Conservation (phyloP, 345 rosid genomes). For the Syzygium jambos region DNA sequence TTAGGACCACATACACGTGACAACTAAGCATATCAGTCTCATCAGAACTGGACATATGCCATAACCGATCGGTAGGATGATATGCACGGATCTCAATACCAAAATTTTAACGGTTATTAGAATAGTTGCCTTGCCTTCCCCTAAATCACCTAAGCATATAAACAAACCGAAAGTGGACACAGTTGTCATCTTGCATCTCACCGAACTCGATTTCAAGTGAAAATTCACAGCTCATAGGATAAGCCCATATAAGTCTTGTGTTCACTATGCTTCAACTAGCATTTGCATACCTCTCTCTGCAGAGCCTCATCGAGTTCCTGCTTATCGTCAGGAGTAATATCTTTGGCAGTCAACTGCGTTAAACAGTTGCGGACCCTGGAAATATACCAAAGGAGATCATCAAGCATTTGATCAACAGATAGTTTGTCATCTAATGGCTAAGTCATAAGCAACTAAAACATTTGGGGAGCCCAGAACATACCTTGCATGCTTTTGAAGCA, state of each 20-base stretch:
- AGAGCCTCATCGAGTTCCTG: constrained; percentile 99
- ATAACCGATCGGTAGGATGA: not conserved
- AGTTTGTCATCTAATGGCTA: not conserved
- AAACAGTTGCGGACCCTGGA: constrained; percentile 75
- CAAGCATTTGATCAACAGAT: not conserved
- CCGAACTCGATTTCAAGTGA: not conserved
- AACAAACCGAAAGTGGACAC: not conserved
- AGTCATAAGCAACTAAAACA: not conserved
- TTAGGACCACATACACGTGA: not conserved
- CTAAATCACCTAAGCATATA: not conserved
- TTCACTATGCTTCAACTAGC: not conserved
- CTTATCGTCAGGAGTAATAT: constrained; percentile 94
- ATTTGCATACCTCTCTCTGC: constrained; percentile 70
- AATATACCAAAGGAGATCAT: not conserved
- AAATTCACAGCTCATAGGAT: not conserved
- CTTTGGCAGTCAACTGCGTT: constrained; percentile 88
- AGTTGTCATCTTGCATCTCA: not conserved
- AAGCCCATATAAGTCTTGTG: not conserved
- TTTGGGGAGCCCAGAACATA: constrained; percentile 11
- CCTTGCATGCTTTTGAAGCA: constrained; percentile 98
- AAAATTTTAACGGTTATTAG: not conserved
- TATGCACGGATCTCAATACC: not conserved
- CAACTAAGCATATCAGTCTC: not conserved
- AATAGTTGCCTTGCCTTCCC: not conserved
- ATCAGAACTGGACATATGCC: not conserved